These are phyloP conservation scores for Favolaschia claudopus DNA, from an alignment of 768 basidiomycete genomes.

Conservation along the genomic window DNA sequence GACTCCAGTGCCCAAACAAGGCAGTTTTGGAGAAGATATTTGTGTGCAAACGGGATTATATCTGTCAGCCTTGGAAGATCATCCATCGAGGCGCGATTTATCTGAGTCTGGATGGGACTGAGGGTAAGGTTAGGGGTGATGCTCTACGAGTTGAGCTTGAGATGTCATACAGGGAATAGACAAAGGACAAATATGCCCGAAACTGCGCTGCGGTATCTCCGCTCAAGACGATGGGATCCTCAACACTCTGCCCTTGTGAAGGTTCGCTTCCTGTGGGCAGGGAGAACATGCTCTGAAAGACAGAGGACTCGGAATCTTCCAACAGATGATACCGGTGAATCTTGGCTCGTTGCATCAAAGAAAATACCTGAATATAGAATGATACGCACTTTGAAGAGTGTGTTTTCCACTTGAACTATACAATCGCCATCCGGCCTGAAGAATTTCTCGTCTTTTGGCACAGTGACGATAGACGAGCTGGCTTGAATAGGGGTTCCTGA, in stretches of 20 bases:
- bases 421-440: not conserved
- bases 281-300: constrained; percentile 4
- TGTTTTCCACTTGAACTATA: constrained; percentile 6
- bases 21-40: constrained; percentile 10
- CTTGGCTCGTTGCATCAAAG: not conserved
- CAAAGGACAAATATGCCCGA: constrained; percentile 4
- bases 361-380: not conserved
- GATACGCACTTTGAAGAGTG: constrained; percentile 4
- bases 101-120: constrained; percentile 6
- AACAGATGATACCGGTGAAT: constrained; percentile 8
- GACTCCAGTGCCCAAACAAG: constrained; percentile 15
- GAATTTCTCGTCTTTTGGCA: no score
- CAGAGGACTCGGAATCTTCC: not conserved
- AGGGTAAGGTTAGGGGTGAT: not conserved
- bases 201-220: constrained; percentile 5
- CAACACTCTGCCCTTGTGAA: not conserved
- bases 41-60: constrained; percentile 10
- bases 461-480: no score
- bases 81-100: constrained; percentile 9
- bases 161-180: constrained; percentile 11
- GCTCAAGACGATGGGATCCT: constrained; percentile 1
- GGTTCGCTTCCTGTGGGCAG: not conserved
- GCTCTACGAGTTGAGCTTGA: not conserved
- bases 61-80: constrained; percentile 1
- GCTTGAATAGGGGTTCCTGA: no score